Evolutionary conservation across 2,329 filamentous ascomycete genomes (phyloP).

Genomic region (Stagonosporopsis vannaccii): DNA sequence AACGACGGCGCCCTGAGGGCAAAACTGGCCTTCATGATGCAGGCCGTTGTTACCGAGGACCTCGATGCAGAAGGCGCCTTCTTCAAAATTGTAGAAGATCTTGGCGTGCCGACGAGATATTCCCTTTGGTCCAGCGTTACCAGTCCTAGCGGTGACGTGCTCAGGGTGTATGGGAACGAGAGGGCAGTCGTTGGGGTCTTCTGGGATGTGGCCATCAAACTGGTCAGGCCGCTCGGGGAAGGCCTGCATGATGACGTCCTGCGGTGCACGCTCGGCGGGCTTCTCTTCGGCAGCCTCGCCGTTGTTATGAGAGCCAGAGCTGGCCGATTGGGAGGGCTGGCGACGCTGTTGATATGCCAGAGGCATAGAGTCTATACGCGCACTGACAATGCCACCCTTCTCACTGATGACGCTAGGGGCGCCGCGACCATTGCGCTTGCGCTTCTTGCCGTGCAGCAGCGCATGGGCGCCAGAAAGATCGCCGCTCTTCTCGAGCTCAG

Average conservation of each 20-base stretch:
- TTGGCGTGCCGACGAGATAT: constrained; percentile 78
- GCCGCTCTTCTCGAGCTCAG: constrained; percentile 35
- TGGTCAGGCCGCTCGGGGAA: constrained; percentile 54
- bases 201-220: constrained; percentile 65
- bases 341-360: constrained; percentile 46
- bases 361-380: constrained; percentile 43
- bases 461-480: constrained; percentile 35
- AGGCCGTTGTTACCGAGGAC: constrained; percentile 72
- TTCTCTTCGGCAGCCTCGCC: constrained; percentile 42
- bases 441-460: constrained; percentile 48
- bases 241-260: constrained; percentile 46
- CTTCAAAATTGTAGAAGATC: constrained; percentile 72
- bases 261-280: constrained; percentile 41
- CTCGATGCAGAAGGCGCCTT: constrained; percentile 69
- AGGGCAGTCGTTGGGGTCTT: constrained; percentile 65
- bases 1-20: constrained; percentile 25
- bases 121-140: constrained; percentile 70
- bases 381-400: constrained; percentile 69
- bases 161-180: constrained; percentile 76
- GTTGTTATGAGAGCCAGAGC: constrained; percentile 55
- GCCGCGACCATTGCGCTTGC: constrained; percentile 60
- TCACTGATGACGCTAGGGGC: constrained; percentile 70
- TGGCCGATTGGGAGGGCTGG: constrained; percentile 58
- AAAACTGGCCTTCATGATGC: constrained; percentile 50
- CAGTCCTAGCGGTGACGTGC: constrained; percentile 44